These are phyloP conservation scores for Malus fusca DNA, from an alignment of 306 rosid species.

Conservation along the genomic window DNA sequence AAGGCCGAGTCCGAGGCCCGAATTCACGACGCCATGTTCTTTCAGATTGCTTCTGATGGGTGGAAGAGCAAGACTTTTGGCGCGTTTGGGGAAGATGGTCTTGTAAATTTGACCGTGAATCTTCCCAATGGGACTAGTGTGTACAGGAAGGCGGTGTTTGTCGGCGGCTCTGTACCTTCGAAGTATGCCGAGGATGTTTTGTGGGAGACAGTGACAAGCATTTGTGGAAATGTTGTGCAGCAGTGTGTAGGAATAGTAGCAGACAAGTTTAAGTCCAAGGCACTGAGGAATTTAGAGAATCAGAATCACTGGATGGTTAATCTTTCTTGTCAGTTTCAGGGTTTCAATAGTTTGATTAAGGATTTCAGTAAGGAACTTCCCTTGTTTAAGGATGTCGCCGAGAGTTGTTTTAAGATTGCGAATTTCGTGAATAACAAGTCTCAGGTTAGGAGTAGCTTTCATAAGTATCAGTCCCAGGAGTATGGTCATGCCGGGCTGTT, in stretches of 20 bases:
- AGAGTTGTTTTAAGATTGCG: constrained; percentile 63
- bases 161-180: constrained; percentile 59
- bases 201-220: constrained; percentile 83
- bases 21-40: constrained; percentile 86
- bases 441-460: constrained; percentile 52
- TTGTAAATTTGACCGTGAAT: constrained; percentile 72
- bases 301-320: constrained; percentile 94
- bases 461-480: constrained; percentile 69
- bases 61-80: constrained; percentile 51
- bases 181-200: constrained; percentile 77
- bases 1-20: constrained; percentile 71
- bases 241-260: constrained; percentile 93
- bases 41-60: constrained; percentile 74
- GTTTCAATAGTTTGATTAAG: constrained; percentile 56
- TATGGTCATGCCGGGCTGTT: constrained; percentile 55
- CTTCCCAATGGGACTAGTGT: constrained; percentile 89
- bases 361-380: constrained; percentile 66
- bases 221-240: constrained; percentile 63
- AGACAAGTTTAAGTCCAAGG: constrained; percentile 73
- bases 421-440: constrained; percentile 65
- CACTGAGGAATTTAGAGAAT: constrained; percentile 69
- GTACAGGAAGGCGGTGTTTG: constrained; percentile 69
- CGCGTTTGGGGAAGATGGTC: constrained; percentile 32
- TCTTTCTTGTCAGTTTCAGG: constrained; percentile 84
- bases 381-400: constrained; percentile 44